These are phyloP conservation scores for Kwoniella mangroviensis DNA, from an alignment of 768 basidiomycete species.

Conservation along the genomic window DNA sequence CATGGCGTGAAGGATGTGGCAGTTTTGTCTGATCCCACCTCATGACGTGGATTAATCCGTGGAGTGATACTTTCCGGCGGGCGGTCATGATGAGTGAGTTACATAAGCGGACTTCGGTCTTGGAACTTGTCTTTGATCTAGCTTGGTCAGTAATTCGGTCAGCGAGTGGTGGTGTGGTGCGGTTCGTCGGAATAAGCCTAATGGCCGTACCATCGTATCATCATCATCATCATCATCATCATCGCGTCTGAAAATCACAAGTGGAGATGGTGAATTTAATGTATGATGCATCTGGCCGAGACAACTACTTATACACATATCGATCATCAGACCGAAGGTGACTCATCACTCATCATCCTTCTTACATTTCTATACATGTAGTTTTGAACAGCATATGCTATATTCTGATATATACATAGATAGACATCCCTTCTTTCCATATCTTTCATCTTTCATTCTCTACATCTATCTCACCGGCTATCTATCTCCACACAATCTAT, in stretches of 20 bases:
- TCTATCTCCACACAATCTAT: too few species aligned
- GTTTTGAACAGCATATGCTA: too few species aligned
- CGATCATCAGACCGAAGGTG: not conserved
- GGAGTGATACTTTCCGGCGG: not conserved
- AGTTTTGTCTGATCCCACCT: not conserved
- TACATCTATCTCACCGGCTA: too few species aligned
- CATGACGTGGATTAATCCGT: constrained; percentile 13
- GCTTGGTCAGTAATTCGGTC: not conserved
- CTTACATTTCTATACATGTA: too few species aligned
- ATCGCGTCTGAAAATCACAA: too few species aligned
- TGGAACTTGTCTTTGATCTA: not conserved
- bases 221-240: too few species aligned
- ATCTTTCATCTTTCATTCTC: not conserved
- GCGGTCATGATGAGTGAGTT: not conserved
- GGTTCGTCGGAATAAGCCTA: not conserved
- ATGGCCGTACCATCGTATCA: too few species aligned
- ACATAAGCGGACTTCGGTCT: not conserved
- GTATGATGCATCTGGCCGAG: not conserved
- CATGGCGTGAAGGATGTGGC: constrained; percentile 19
- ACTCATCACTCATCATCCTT: not conserved
- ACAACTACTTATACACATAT: not conserved
- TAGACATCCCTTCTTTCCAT: not conserved
- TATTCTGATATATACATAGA: not conserved
- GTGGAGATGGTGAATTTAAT: too few species aligned
- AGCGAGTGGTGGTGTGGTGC: not conserved